A percentile compares a stretch with the other conserved stretches of the same genome.
Evolutionary conservation across 495 filamentous ascomycete species (phyloP).

Genomic region (Penicillium bovifimosum): DNA sequence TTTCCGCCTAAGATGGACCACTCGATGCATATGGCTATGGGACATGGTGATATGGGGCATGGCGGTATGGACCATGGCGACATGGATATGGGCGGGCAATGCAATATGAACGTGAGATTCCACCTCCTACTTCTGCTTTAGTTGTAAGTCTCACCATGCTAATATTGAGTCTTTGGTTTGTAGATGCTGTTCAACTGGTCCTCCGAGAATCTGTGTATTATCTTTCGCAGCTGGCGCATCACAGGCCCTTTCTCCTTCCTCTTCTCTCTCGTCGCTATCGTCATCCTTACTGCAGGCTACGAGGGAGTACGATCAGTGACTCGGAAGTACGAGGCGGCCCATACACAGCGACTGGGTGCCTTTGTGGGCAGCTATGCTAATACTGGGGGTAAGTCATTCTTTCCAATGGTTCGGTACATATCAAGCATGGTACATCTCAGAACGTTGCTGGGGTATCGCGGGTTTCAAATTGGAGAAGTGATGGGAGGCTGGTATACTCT

Average conservation of each 20-base stretch:
- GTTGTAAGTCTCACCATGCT: neutral
- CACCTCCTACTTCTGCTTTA: too few relatives aligned
- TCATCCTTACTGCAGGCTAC: slow-evolving; percentile 81
- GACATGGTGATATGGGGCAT: slow-evolving; percentile 40
- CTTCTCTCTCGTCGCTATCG: slow-evolving; percentile 74
- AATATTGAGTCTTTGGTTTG: neutral
- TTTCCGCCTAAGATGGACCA: slow-evolving; percentile 27
- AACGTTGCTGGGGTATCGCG: neutral
- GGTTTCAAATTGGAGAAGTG: neutral
- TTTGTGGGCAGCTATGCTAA: slow-evolving; percentile 33
- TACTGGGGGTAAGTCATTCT: slow-evolving; percentile 49
- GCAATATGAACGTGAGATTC: slow-evolving; percentile 77
- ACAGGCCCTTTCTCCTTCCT: slow-evolving; percentile 64
- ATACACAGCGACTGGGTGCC: slow-evolving; percentile 42
- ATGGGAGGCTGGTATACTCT: slow-evolving; percentile 9
- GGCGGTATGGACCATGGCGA: slow-evolving; percentile 43
- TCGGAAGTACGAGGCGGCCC: slow-evolving; percentile 66
- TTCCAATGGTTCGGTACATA: neutral
- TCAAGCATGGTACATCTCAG: neutral
- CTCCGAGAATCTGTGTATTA: slow-evolving; percentile 84
- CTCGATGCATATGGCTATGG: slow-evolving; percentile 44
- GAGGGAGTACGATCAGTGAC: slow-evolving; percentile 75
- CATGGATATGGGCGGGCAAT: slow-evolving; percentile 58
- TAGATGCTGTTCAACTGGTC: slow-evolving; percentile 98
- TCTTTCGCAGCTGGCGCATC: slow-evolving; percentile 90